These are phyloP conservation scores for Solanum paucissectum DNA, from an alignment of 257 asterid genomes.

Conservation along the genomic window DNA sequence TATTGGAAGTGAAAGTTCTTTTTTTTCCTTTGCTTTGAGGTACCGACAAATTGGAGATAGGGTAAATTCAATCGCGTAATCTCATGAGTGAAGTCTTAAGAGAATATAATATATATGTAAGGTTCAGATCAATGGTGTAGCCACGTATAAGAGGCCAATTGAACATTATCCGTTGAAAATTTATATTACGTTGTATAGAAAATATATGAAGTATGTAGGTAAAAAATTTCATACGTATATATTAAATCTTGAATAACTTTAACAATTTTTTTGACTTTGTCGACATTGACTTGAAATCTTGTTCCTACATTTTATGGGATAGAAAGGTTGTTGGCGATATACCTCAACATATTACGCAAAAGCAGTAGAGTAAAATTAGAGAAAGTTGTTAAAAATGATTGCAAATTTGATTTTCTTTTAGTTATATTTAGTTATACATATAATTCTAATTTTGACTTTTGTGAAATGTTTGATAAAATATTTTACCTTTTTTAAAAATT, in stretches of 20 bases:
- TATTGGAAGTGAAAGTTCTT: background rate
- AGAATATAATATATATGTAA: background rate
- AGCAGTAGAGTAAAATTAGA: background rate
- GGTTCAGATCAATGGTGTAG: background rate
- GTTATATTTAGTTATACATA: background rate
- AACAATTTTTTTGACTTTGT: background rate
- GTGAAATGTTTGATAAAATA: background rate
- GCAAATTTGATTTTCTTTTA: background rate
- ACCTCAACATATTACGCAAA: background rate
- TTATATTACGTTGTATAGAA: background rate
- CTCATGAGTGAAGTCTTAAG: rapidly evolving
- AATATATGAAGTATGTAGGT: background rate
- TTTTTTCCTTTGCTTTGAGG: background rate
- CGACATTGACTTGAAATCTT: background rate
- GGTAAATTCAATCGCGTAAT: background rate
- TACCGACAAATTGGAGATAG: background rate
- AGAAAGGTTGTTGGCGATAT: background rate
- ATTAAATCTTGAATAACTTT: background rate
- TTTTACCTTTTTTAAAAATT: background rate
- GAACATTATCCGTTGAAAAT: background rate
- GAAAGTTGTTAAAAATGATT: background rate
- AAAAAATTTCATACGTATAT: background rate
- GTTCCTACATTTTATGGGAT: background rate
- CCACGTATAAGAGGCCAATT: background rate
- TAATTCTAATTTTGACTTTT: background rate